phyloP scores from a whole-genome alignment of 331 rosid genomes.

The Rosa hybrid region DNA sequence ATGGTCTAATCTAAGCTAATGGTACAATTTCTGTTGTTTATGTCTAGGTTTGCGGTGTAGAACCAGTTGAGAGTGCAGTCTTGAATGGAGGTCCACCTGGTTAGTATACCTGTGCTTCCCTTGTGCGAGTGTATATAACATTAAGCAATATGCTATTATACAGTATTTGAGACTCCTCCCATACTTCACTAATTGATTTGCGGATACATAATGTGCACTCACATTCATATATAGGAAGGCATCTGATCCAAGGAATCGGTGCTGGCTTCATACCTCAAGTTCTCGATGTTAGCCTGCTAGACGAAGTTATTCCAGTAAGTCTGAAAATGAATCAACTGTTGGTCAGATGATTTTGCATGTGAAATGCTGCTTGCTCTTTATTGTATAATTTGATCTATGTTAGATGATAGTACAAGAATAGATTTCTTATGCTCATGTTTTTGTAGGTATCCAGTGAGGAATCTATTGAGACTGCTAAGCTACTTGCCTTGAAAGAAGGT shows the following conservation, averaged over 20 bases:
- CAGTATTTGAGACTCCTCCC: not conserved
- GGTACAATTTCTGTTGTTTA: not conserved
- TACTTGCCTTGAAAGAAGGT: conserved; percentile 74
- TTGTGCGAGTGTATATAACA: not conserved
- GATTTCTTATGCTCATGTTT: not conserved
- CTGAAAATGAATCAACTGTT: not conserved
- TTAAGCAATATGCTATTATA: not conserved
- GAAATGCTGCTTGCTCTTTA: no score
- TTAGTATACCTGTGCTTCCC: conserved; percentile 24
- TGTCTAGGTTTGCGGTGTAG: conserved; percentile 73
- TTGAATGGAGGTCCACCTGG: conserved; percentile 75
- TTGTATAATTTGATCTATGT: not conserved
- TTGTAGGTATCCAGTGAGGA: conserved; percentile 64
- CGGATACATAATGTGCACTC: conserved; percentile 6
- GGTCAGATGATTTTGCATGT: no score
- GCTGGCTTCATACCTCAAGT: conserved; percentile 54
- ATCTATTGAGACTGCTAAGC: conserved; percentile 67
- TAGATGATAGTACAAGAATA: not conserved
- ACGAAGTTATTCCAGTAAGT: conserved; percentile 69
- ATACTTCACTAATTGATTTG: not conserved
- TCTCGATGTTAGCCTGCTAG: conserved; percentile 57
- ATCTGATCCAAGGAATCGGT: conserved; percentile 81
- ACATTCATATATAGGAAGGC: conserved; percentile 51
- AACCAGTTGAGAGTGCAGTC: conserved; percentile 82
- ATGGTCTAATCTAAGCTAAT: not conserved